Conservation (phyloP, 2,329 filamentous ascomycete species). For the Epichloe brachyelytri region DNA sequence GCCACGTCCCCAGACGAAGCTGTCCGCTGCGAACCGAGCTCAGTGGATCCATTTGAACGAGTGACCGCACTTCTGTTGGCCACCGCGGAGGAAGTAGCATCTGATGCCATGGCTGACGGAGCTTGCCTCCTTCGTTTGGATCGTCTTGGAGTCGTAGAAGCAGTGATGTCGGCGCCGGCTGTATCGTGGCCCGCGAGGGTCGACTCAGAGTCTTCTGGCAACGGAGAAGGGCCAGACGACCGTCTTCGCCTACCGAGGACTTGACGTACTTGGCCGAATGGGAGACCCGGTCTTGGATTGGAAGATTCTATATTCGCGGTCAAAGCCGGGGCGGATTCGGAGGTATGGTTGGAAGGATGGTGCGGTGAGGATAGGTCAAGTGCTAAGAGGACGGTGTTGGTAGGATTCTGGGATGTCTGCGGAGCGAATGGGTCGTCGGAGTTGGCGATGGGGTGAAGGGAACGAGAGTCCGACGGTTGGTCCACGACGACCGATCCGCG, state of each 20-base stretch:
- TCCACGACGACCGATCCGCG: slow-evolving; percentile 31
- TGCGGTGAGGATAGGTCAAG: slow-evolving; percentile 16
- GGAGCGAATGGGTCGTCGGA: slow-evolving; percentile 53
- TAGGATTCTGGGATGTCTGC: slow-evolving; percentile 35
- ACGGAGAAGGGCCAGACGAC: slow-evolving; percentile 27
- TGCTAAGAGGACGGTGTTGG: slow-evolving; percentile 33
- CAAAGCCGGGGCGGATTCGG: slow-evolving; percentile 17
- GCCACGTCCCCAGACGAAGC: slow-evolving; percentile 16
- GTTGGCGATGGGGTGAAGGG: slow-evolving; percentile 23
- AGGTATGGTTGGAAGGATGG: slow-evolving; percentile 11
- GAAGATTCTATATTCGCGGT: slow-evolving; percentile 30
- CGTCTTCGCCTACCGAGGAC: slow-evolving; percentile 45
- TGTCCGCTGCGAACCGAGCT: slow-evolving; percentile 13
- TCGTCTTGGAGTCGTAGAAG: slow-evolving; percentile 10
- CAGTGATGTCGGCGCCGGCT: slow-evolving; percentile 5
- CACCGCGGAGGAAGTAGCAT: slow-evolving; percentile 35
- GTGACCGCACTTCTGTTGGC: slow-evolving; percentile 41
- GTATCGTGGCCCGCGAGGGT: slow-evolving; percentile 13
- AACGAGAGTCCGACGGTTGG: slow-evolving; percentile 21
- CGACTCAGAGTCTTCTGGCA: slow-evolving; percentile 15
- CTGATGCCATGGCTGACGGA: slow-evolving; percentile 46
- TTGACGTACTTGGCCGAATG: slow-evolving; percentile 18
- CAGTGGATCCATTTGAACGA: slow-evolving; percentile 29
- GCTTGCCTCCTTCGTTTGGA: slow-evolving; percentile 44
- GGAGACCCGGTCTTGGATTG: slow-evolving; percentile 14